phyloP scores from a whole-genome alignment of 2,329 filamentous ascomycete species.

The Nigrograna mackinnonii region DNA sequence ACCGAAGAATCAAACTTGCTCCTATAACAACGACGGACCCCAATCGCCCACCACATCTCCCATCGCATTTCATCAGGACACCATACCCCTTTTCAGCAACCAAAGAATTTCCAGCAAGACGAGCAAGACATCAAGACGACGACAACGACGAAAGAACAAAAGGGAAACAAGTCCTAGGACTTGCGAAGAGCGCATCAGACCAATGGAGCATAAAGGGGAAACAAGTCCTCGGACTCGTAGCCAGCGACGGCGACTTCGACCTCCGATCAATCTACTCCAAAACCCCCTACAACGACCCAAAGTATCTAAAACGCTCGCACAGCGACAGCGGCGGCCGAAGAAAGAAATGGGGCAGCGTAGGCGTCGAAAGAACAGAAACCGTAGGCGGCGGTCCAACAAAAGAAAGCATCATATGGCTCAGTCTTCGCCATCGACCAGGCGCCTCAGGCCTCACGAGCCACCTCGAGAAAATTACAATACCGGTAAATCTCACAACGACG shows the following conservation, averaged over 20 bases:
- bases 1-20: slow-evolving; percentile 19
- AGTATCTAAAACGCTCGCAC: background rate
- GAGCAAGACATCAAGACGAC: slow-evolving; percentile 15
- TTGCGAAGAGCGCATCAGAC: background rate
- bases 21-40: slow-evolving; percentile 14
- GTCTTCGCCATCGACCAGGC: slow-evolving; percentile 11
- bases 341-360: background rate
- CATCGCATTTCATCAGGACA: slow-evolving; percentile 28
- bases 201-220: slow-evolving; percentile 11
- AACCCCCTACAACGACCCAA: no score
- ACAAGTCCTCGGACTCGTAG: slow-evolving; percentile 20
- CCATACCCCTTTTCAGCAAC: slow-evolving; percentile 28
- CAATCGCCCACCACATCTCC: slow-evolving; percentile 17
- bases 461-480: slow-evolving; percentile 16
- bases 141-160: slow-evolving; percentile 15
- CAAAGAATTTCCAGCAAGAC: slow-evolving; percentile 29
- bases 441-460: background rate
- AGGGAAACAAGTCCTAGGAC: background rate
- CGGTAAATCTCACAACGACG: slow-evolving; percentile 13
- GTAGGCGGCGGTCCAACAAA: slow-evolving; percentile 5
- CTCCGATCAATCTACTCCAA: no score
- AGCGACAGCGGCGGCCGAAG: background rate
- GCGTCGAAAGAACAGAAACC: background rate
- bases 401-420: slow-evolving; percentile 19
- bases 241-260: slow-evolving; percentile 15